Evolutionary conservation across 2,329 filamentous ascomycete species (phyloP), one percentile per base, ranked within the genome.

Genomic region (Curvularia hawaiiensis): DNA sequence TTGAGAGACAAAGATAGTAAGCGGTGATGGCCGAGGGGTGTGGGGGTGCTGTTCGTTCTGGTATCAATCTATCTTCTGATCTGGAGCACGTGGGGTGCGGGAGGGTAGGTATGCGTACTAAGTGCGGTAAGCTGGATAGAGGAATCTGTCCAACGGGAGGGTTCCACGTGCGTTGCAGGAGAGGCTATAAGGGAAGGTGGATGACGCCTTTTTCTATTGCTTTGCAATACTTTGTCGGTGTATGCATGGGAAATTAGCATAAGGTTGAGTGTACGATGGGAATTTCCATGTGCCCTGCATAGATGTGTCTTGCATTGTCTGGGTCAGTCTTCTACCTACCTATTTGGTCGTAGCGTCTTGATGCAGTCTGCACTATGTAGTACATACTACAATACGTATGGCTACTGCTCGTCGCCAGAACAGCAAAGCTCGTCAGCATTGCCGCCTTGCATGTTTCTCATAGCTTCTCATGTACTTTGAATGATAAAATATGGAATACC

Each of bases 1-100:
- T 52, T 40, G 28, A 22, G 3, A 26, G 14, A 20, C 8, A 44
- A 44, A 26, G n/a, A 12, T 10, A 26, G 14, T 16, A 43, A 28
- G 49, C 58, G 58, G 58, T 49, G 55, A 52, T 31, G 22, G 38
- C 58, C 58, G 55, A 52, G 26, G 33, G 4, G 4, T 2, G 26
- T 28, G 9, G 26, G 33, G 33, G 12, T 11, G 12, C 20, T 3
- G 24, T 18, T 16, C 5, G 12, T 28, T 52, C 10, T 54, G 11
- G 49, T n/a, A 22, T 26, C 9, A 38, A 7, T 33, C 30, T 12
- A 31, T 31, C 30, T 31, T 31, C 12, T 16, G 38, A 16, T 30
- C 26, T n/a, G 24, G 20, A 47, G 49, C 52, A 55, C 52, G 47
- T 55, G 52, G 45, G n/a, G 26, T 35, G 48, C 16, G 26, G 48